Evolutionary conservation across 2,329 filamentous ascomycete species (phyloP), one percentile per base, ranked within the genome.

Genomic region (Sclerotinia nivalis): DNA sequence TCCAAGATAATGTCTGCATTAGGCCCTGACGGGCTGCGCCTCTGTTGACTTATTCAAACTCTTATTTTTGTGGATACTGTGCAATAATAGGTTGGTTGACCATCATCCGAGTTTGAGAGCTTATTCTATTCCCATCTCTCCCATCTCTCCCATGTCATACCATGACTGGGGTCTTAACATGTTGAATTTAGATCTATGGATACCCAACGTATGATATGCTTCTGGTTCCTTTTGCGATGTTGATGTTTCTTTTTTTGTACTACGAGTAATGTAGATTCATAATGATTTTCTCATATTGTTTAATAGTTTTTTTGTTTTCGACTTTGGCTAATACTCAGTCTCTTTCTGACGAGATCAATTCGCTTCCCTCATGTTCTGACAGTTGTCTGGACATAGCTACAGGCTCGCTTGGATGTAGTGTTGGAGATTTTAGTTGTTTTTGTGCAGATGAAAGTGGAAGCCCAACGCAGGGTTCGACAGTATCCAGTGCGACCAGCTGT

Each of bases 401-500:
- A 28, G 34, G 25, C 31, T 34, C 45, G 28, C 52, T 59, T 25
- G 68, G 68, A 43, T 69, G 54, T 66, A 54, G n/a, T 25, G 8
- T 55, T 40, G 54, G 34, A 22, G 61, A 69, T 66, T 66, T 43
- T 22, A 59, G 31, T 50, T 69, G 68, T 45, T 50, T 59, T 12
- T 69, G 68, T 43, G 45, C 20, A 28, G 40, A 52, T 25, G 49
- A 50, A 34, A 58, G 43, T 28, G 68, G 67, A 18, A 69, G 18
- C n/a, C 47, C 68, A 13, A 25, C 15, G 40, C 60, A 50, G 34
- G 34, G 52, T 61, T 40, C 54, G 5, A 66, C 28, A 40, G 40
- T 70, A 60, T 54, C 64, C 4, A 68, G 20, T 70, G 40, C 65
- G n/a, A 54, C 56, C 20, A 56, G 47, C 55, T 70, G 69, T 66